These are phyloP conservation scores for Suillus lakei DNA, from an alignment of 768 basidiomycete species.

Conservation along the genomic window DNA sequence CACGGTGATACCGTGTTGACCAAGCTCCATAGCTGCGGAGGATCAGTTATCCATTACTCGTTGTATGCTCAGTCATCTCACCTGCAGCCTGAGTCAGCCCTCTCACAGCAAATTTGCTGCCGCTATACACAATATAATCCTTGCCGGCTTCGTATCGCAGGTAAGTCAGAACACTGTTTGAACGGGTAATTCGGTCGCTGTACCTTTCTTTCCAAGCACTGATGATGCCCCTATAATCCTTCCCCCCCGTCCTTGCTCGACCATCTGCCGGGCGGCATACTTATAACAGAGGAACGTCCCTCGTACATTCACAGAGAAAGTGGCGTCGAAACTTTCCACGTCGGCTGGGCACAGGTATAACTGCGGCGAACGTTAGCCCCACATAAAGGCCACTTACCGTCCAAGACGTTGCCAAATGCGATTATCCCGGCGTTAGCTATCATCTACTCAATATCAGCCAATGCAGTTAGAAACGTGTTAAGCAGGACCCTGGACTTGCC, in stretches of 20 bases:
- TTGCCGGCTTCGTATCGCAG: background rate
- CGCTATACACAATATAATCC: conserved; percentile 25
- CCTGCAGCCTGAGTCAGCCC: conserved; percentile 30
- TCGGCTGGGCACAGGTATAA: conserved; percentile 22
- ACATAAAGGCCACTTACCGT: background rate
- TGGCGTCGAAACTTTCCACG: conserved; percentile 35
- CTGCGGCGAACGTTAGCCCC: background rate
- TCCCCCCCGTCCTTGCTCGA: conserved; percentile 44
- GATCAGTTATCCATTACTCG: background rate
- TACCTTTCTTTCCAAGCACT: conserved; percentile 38
- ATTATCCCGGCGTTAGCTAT: conserved; percentile 14
- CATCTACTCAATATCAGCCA: conserved; percentile 3
- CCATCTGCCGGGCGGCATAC: conserved; percentile 43
- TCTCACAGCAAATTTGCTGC: conserved; percentile 36
- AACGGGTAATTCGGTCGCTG: background rate
- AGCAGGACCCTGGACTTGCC: conserved; percentile 15
- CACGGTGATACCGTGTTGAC: conserved; percentile 33
- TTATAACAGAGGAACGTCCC: conserved; percentile 43
- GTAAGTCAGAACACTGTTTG: background rate
- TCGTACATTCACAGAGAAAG: conserved; percentile 39
- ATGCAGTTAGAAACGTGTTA: background rate
- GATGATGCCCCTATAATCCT: conserved; percentile 46
- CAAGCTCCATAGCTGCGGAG: conserved; percentile 24
- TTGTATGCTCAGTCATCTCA: conserved; percentile 1
- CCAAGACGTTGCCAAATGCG: background rate